Conservation (phyloP, 2,329 filamentous ascomycete species). For the Onygenales sp. region DNA sequence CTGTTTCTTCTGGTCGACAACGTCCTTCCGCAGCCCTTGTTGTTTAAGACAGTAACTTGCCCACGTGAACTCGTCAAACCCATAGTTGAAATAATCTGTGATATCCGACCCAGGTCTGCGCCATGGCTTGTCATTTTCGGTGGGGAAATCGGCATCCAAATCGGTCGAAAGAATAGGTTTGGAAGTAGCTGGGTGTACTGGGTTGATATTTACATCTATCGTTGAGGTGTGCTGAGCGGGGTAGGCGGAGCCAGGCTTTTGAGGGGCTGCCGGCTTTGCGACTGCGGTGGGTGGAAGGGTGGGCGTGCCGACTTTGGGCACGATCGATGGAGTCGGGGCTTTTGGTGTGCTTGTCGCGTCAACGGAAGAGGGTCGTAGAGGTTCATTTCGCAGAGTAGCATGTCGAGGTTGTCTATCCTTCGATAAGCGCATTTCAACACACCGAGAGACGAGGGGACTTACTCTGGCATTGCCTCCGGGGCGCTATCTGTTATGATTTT, state of each 20-base stretch:
- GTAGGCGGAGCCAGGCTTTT: conserved; percentile 54
- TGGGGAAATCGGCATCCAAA: conserved; percentile 62
- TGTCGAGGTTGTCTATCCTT: conserved; percentile 29
- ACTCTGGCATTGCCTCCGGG: conserved; percentile 27
- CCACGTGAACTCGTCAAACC: conserved; percentile 98
- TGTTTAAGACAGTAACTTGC: conserved; percentile 88
- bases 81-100: conserved; percentile 98
- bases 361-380: conserved; percentile 24
- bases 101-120: conserved; percentile 87
- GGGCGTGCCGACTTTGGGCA: conserved; percentile 21
- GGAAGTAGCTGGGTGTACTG: conserved; percentile 60
- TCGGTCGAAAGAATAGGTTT: conserved; percentile 77
- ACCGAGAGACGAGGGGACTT: conserved; percentile 23
- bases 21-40: conserved; percentile 65
- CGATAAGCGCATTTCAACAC: background rate
- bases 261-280: conserved; percentile 26
- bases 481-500: conserved; percentile 41
- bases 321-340: conserved; percentile 25
- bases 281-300: conserved; percentile 22
- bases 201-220: conserved; percentile 75
- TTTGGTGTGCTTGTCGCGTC: conserved; percentile 23
- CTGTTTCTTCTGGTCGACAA: conserved; percentile 67
- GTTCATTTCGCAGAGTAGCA: conserved; percentile 25
- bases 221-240: conserved; percentile 64
- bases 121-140: conserved; percentile 82